These are phyloP conservation scores for Microcos paniculata DNA, from an alignment of 345 rosid genomes.

Conservation along the genomic window DNA sequence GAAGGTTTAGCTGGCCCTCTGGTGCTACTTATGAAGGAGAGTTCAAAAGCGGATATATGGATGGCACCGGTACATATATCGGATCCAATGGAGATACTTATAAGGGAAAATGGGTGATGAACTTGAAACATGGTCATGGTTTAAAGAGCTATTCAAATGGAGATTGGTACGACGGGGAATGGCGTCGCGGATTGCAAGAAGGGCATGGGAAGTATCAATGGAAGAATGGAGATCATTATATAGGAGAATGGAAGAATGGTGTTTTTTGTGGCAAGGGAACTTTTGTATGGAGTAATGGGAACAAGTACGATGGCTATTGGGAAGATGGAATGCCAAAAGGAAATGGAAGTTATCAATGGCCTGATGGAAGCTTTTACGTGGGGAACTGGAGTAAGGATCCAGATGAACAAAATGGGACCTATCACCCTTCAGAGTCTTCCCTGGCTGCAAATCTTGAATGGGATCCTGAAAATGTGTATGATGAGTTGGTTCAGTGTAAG, in stretches of 20 bases:
- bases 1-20: slow-evolving; percentile 89
- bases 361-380: slow-evolving; percentile 76
- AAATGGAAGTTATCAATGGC: slow-evolving; percentile 67
- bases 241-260: slow-evolving; percentile 85
- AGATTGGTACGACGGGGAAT: slow-evolving; percentile 83
- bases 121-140: slow-evolving; percentile 85
- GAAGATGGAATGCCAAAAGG: slow-evolving; percentile 87
- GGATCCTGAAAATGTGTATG: slow-evolving; percentile 66
- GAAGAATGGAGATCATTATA: slow-evolving; percentile 53
- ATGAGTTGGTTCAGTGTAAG: slow-evolving; percentile 32
- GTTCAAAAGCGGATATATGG: slow-evolving; percentile 88
- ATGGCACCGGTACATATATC: slow-evolving; percentile 70
- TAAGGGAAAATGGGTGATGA: slow-evolving; percentile 87
- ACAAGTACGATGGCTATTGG: slow-evolving; percentile 71
- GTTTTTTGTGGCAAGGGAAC: slow-evolving; percentile 60
- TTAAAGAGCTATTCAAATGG: slow-evolving; percentile 59
- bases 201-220: slow-evolving; percentile 82
- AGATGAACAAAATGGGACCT: slow-evolving; percentile 72
- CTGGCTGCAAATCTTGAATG: slow-evolving; percentile 44
- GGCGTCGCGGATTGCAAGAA: slow-evolving; percentile 80
- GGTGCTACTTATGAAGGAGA: slow-evolving; percentile 94
- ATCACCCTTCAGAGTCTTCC: slow-evolving; percentile 54
- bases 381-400: slow-evolving; percentile 88
- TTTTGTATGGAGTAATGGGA: slow-evolving; percentile 71
- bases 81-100: slow-evolving; percentile 64